phyloP scores from a whole-genome alignment of 208 protist genomes.

The Trypanosoma caninum region DNA sequence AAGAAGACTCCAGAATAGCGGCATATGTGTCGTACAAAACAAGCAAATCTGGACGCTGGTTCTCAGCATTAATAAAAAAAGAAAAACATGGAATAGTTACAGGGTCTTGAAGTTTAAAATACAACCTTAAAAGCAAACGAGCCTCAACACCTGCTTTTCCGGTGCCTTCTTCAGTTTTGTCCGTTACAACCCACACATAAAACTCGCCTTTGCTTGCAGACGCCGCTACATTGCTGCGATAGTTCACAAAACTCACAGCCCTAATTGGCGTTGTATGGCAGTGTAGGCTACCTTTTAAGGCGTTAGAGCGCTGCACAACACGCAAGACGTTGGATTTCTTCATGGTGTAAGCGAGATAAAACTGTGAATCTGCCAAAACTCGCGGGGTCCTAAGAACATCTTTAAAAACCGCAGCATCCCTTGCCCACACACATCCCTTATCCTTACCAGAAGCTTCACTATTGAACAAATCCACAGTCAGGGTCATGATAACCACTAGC shows the following conservation, averaged over 20 bases:
- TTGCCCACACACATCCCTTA: slow-evolving; percentile 48
- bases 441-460: slow-evolving; percentile 19
- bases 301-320: slow-evolving; percentile 56
- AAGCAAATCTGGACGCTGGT: slow-evolving; percentile 61
- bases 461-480: slow-evolving; percentile 37
- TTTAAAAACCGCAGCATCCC: slow-evolving; percentile 52
- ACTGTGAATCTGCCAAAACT: slow-evolving; percentile 71
- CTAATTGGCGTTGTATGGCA: slow-evolving; percentile 54
- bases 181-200: slow-evolving; percentile 64
- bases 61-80: slow-evolving; percentile 82
- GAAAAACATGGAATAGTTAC: slow-evolving; percentile 63
- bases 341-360: slow-evolving; percentile 78
- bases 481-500: slow-evolving; percentile 1
- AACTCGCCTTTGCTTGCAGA: slow-evolving; percentile 64
- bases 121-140: slow-evolving; percentile 54
- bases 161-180: slow-evolving; percentile 10
- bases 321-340: slow-evolving; percentile 69
- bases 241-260: slow-evolving; percentile 82
- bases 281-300: slow-evolving; percentile 49
- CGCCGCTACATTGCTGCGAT: slow-evolving; percentile 83
- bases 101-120: slow-evolving; percentile 73
- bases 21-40: slow-evolving; percentile 71
- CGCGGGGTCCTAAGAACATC: slow-evolving; percentile 44
- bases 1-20: slow-evolving; percentile 67
- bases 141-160: background rate